A percentile compares a stretch with the other conserved stretches of the same genome.
Evolutionary conservation across 768 basidiomycete species (phyloP).

Genomic region (Tubosaeta sp.): DNA sequence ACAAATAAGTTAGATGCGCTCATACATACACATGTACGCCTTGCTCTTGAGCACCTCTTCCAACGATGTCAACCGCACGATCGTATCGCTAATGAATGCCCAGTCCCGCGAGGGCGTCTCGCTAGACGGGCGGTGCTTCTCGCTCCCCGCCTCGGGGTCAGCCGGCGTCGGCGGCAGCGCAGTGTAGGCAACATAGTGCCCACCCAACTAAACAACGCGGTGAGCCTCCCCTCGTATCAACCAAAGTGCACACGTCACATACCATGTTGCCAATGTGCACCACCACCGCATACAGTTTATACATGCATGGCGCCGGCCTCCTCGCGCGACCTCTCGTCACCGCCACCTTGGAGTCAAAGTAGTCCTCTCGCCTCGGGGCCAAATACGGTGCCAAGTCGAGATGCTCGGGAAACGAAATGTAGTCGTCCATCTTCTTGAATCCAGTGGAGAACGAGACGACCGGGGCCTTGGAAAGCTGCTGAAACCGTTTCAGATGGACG

Average conservation of each 20-base stretch:
- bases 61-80: slow-evolving; percentile 72
- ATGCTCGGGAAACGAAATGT: slow-evolving; percentile 82
- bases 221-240: background rate
- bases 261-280: slow-evolving; percentile 90
- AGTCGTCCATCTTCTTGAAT: slow-evolving; percentile 90
- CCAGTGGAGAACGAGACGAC: slow-evolving; percentile 61
- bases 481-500: slow-evolving; percentile 92
- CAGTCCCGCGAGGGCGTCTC: slow-evolving; percentile 50
- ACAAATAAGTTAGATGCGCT: slow-evolving; percentile 48
- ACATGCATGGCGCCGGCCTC: slow-evolving; percentile 47
- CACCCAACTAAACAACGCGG: slow-evolving; percentile 56
- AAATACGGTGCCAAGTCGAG: slow-evolving; percentile 85
- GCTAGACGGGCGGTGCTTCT: slow-evolving; percentile 5
- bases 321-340: slow-evolving; percentile 21
- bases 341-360: slow-evolving; percentile 42
- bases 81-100: slow-evolving; percentile 90
- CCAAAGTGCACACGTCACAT: slow-evolving; percentile 21
- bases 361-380: slow-evolving; percentile 75
- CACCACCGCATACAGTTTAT: slow-evolving; percentile 75
- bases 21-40: slow-evolving; percentile 94
- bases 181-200: slow-evolving; percentile 86
- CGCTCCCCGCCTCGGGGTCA: slow-evolving; percentile 9
- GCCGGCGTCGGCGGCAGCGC: slow-evolving; percentile 51
- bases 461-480: slow-evolving; percentile 68
- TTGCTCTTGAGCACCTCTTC: slow-evolving; percentile 90